Percentiles rank a stretch among this genome's conserved stretches.
These are phyloP conservation scores for Pisolithus microcarpus DNA, from an alignment of 768 basidiomycete species.

Conservation along the genomic window DNA sequence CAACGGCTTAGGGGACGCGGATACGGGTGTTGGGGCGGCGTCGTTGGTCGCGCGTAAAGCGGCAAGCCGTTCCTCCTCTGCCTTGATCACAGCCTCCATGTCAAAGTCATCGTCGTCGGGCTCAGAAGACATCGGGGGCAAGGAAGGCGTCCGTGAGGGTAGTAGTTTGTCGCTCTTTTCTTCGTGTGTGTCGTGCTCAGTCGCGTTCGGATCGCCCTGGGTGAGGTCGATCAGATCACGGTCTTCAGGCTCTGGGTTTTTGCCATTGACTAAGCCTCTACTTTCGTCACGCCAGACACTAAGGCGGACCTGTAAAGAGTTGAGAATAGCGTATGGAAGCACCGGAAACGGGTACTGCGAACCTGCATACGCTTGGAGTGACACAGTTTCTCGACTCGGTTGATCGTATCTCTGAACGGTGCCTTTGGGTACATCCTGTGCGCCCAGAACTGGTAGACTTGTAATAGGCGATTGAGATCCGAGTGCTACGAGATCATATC, in stretches of 20 bases:
- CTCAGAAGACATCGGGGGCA: constrained; percentile 36
- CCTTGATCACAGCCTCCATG: constrained; percentile 43
- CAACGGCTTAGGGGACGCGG: constrained; percentile 1
- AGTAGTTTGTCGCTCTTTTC: constrained; percentile 17
- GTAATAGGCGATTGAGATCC: constrained; percentile 75
- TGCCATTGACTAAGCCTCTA: constrained; percentile 35
- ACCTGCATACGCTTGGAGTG: constrained; percentile 84
- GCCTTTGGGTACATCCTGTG: constrained; percentile 88
- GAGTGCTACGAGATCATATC: constrained; percentile 40
- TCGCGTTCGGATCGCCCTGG: constrained; percentile 19
- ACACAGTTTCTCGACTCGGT: constrained; percentile 82
- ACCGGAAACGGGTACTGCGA: constrained; percentile 1
- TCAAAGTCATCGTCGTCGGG: constrained; percentile 43
- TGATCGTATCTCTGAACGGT: constrained; percentile 80
- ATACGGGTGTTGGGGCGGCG: not conserved
- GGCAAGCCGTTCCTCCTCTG: constrained; percentile 33
- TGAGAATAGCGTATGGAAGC: not conserved
- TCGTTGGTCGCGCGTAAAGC: constrained; percentile 13
- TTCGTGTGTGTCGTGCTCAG: constrained; percentile 7
- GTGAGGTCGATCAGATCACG: constrained; percentile 26
- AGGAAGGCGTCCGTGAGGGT: constrained; percentile 34
- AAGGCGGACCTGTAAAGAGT: constrained; percentile 47
- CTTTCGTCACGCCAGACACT: constrained; percentile 76
- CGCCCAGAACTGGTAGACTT: constrained; percentile 91
- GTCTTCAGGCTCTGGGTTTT: constrained; percentile 13